phyloP scores from a whole-genome alignment of 352 stramenopile genomes.

The Phytophthora tubulina region DNA sequence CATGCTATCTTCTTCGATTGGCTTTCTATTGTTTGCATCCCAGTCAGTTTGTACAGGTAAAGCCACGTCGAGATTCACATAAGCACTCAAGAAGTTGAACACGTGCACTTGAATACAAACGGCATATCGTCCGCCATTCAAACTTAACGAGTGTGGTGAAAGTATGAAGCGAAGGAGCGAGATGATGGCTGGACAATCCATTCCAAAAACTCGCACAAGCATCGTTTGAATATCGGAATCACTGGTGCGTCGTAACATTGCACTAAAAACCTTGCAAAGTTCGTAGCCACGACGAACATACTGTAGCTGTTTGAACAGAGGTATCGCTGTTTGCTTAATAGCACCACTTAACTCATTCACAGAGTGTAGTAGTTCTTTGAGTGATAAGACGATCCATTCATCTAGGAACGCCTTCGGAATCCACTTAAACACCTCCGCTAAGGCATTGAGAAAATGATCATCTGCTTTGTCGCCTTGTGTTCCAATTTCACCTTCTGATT shows the following conservation, averaged over 20 bases:
- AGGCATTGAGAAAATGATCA: slow-evolving; percentile 29
- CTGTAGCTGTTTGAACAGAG: slow-evolving; percentile 2
- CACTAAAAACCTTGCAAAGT: slow-evolving; percentile 45
- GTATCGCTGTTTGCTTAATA: slow-evolving; percentile 26
- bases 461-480: slow-evolving; percentile 3
- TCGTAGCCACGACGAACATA: slow-evolving; percentile 33
- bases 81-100: slow-evolving; percentile 49
- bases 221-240: slow-evolving; percentile 59
- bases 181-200: slow-evolving; percentile 36
- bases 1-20: slow-evolving; percentile 8
- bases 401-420: slow-evolving; percentile 55
- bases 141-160: slow-evolving; percentile 8
- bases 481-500: slow-evolving; percentile 12
- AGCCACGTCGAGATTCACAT: slow-evolving; percentile 48
- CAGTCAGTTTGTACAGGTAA: slow-evolving; percentile 36
- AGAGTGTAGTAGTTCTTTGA: slow-evolving; percentile 59
- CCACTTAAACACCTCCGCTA: slow-evolving; percentile 48
- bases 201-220: slow-evolving; percentile 44
- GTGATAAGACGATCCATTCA: slow-evolving; percentile 63
- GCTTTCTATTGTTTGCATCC: slow-evolving; percentile 25
- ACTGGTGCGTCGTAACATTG: slow-evolving; percentile 50
- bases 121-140: slow-evolving; percentile 12
- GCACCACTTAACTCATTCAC: slow-evolving; percentile 37
- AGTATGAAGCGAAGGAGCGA: slow-evolving; percentile 40
- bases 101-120: slow-evolving; percentile 37